Percentiles rank a stretch among this genome's conserved stretches.
Evolutionary conservation across 1,284 basidiomycete genomes (phyloP).

Genomic region (Thecaphora frezii): DNA sequence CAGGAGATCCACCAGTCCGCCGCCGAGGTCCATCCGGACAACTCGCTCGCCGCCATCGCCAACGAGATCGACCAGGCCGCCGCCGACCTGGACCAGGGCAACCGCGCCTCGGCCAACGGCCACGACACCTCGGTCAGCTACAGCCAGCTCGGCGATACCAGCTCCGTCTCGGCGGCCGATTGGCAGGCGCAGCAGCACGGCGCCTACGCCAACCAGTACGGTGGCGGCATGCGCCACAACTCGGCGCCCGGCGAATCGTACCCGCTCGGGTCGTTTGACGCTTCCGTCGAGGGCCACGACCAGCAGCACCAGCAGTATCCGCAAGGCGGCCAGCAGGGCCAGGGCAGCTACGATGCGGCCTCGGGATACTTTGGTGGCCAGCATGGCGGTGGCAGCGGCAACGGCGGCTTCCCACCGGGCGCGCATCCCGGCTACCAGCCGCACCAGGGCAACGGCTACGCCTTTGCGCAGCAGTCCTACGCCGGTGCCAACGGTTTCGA

Average conservation of each 20-base stretch:
- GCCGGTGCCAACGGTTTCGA: constrained; percentile 19
- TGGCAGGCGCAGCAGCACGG: background rate
- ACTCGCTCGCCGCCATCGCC: constrained; percentile 46
- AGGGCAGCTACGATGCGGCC: constrained; percentile 22
- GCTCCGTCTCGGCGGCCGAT: no score
- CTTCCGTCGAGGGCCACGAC: constrained; percentile 17
- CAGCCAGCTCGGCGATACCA: constrained; percentile 2
- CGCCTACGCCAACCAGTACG: constrained; percentile 13
- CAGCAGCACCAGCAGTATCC: background rate
- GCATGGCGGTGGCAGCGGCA: constrained; percentile 1
- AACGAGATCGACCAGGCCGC: constrained; percentile 46
- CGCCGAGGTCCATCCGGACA: constrained; percentile 42
- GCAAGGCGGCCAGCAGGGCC: constrained; percentile 13
- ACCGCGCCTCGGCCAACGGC: background rate
- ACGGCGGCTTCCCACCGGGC: background rate
- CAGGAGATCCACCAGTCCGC: constrained; percentile 51
- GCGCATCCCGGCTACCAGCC: constrained; percentile 22
- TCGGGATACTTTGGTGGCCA: constrained; percentile 14
- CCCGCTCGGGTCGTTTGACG: constrained; percentile 2
- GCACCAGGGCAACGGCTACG: constrained; percentile 22
- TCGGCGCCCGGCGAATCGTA: constrained; percentile 28
- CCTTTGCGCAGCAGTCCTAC: constrained; percentile 13
- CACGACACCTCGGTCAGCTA: constrained; percentile 13
- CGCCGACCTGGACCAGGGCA: constrained; percentile 29
- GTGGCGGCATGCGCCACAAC: constrained; percentile 20